Conservation (phyloP, 2,329 filamentous ascomycete species). For the Cladosporium sp. region DNA sequence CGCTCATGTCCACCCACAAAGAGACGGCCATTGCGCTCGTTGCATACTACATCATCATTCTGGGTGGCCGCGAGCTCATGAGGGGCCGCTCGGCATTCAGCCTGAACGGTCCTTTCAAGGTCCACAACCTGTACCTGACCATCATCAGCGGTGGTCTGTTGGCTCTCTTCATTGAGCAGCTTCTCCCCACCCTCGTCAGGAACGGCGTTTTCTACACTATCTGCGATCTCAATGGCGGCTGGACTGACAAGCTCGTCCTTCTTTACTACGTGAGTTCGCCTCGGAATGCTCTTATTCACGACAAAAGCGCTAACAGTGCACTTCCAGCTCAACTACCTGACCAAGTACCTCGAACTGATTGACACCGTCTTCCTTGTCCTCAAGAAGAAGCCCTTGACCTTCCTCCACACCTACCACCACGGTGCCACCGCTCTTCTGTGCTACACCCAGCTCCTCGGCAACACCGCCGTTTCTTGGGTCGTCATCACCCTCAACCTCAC, state of each 20-base stretch:
- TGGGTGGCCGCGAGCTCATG: constrained; percentile 90
- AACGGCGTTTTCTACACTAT: constrained; percentile 86
- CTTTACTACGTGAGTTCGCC: constrained; percentile 84
- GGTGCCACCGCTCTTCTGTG: constrained; percentile 71
- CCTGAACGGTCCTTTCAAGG: constrained; percentile 83
- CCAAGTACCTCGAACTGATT: constrained; percentile 92
- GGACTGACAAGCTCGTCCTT: constrained; percentile 88
- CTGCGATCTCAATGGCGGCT: constrained; percentile 76
- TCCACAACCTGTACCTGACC: constrained; percentile 95
- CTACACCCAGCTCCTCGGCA: constrained; percentile 52
- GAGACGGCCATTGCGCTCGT: constrained; percentile 76
- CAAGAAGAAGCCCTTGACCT: constrained; percentile 99
- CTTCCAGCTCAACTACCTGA: constrained; percentile 88
- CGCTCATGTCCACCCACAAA: constrained; percentile 85
- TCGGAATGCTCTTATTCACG: background rate
- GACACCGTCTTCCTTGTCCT: constrained; percentile 96
- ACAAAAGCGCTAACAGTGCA: constrained; percentile 9
- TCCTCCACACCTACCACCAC: constrained; percentile 99
- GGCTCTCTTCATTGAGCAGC: constrained; percentile 83
- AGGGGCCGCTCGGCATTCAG: constrained; percentile 79
- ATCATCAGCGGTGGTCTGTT: constrained; percentile 76
- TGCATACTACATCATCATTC: constrained; percentile 89
- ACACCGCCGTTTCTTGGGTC: constrained; percentile 92
- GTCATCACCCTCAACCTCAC: constrained; percentile 86
- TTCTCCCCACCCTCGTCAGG: constrained; percentile 75